Percentiles rank a stretch among this genome's conserved stretches.
These are phyloP conservation scores for Misopates orontium DNA, from an alignment of 257 asterid species.

Conservation along the genomic window DNA sequence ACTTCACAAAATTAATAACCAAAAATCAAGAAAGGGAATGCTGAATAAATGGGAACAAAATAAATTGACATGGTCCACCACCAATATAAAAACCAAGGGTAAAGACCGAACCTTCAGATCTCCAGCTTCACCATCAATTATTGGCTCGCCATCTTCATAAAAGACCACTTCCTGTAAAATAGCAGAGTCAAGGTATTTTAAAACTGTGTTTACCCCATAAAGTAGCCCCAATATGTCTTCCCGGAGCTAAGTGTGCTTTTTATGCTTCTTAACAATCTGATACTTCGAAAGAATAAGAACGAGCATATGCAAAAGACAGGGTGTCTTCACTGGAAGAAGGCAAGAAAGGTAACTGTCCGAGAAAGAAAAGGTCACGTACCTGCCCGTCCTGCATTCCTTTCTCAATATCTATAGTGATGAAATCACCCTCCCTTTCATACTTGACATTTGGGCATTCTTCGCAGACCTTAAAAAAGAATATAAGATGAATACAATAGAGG, in stretches of 20 bases:
- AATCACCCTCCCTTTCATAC: conserved; percentile 91
- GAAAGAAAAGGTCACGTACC: conserved; percentile 41
- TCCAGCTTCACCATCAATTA: conserved; percentile 94
- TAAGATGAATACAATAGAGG: no score
- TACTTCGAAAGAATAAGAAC: no score
- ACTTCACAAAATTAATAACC: conserved; percentile 42
- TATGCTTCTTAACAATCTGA: no score
- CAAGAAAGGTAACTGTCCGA: not conserved
- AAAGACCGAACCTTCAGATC: conserved; percentile 79
- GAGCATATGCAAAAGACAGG: no score
- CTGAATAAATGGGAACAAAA: conserved; percentile 8
- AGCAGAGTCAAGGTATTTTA: not conserved
- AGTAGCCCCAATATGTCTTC: no score
- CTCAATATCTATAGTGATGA: conserved; percentile 92
- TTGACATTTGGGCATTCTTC: conserved; percentile 94
- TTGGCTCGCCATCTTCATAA: conserved; percentile 95
- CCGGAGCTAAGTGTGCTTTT: no score
- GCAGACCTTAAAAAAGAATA: conserved; percentile 76
- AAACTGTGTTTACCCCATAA: no score
- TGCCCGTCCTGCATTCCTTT: conserved; percentile 98
- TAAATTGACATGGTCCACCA: not conserved
- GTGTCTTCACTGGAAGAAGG: not conserved
- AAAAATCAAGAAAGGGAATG: conserved; percentile 12
- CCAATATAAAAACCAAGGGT: conserved; percentile 11
- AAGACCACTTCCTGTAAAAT: conserved; percentile 79